These are phyloP conservation scores for Exophiala bonariae DNA, from an alignment of 2,329 filamentous ascomycete genomes.

Conservation along the genomic window DNA sequence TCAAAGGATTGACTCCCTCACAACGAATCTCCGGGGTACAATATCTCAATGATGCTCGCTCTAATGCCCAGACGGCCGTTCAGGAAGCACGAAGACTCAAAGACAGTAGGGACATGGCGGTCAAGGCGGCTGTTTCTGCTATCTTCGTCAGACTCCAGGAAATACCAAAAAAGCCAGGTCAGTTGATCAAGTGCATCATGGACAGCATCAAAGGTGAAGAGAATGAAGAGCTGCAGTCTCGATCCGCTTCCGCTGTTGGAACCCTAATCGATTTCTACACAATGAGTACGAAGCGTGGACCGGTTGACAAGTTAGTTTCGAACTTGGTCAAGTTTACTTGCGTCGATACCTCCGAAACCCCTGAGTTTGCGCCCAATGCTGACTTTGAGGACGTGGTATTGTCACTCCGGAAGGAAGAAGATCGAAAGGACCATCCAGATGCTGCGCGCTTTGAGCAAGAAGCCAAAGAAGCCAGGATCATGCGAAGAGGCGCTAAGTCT, in stretches of 20 bases:
- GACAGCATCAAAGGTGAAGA: constrained; percentile 96
- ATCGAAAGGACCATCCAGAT: constrained; percentile 88
- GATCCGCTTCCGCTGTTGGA: constrained; percentile 82
- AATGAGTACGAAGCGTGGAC: constrained; percentile 72
- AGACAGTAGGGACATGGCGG: constrained; percentile 77
- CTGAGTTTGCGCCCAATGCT: constrained; percentile 86
- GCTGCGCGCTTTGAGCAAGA: constrained; percentile 87
- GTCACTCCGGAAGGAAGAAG: constrained; percentile 95
- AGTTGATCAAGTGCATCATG: constrained; percentile 96
- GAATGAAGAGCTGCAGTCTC: constrained; percentile 80
- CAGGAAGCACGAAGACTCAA: constrained; percentile 78
- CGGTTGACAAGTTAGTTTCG: constrained; percentile 92
- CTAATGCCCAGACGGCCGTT: constrained; percentile 69
- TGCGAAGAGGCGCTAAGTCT: constrained; percentile 88
- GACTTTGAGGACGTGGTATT: constrained; percentile 76
- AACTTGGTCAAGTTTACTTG: constrained; percentile 98
- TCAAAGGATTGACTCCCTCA: constrained; percentile 83
- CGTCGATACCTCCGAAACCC: constrained; percentile 95
- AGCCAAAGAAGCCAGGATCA: constrained; percentile 84
- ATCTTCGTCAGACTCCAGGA: constrained; percentile 84
- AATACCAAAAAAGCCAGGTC: constrained; percentile 88
- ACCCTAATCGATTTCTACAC: constrained; percentile 85
- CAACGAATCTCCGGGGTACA: constrained; percentile 82
- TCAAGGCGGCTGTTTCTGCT: constrained; percentile 82
- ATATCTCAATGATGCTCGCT: constrained; percentile 74